A percentile compares a stretch with the other conserved stretches of the same genome.
Evolutionary conservation across 73 alveolate species (phyloP).

Genomic region (Blepharisma stoltei): DNA sequence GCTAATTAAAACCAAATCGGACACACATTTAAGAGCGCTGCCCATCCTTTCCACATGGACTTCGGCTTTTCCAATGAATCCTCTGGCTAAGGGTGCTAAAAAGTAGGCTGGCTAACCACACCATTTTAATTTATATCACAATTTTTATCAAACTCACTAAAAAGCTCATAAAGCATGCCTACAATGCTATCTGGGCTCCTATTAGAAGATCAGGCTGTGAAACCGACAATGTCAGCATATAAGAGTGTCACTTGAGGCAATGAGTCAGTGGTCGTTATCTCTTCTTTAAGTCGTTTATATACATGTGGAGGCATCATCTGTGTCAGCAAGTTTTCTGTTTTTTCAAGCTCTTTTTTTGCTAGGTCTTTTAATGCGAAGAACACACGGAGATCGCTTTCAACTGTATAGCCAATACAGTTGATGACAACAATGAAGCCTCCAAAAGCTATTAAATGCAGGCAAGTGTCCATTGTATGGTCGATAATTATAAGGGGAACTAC

Average conservation of each 20-base stretch:
- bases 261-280: slow-evolving; percentile 55
- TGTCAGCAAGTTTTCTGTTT: not conserved
- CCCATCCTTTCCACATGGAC: too few relatives aligned
- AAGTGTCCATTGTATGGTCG: too few relatives aligned
- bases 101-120: too few relatives aligned
- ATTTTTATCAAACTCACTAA: slow-evolving; percentile 89
- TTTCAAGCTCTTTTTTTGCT: slow-evolving; percentile 1
- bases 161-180: slow-evolving; percentile 80
- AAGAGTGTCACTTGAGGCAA: slow-evolving; percentile 87
- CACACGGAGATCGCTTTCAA: not conserved
- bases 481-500: too few relatives aligned
- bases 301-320: slow-evolving; percentile 10
- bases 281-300: slow-evolving; percentile 41
- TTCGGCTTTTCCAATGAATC: too few relatives aligned
- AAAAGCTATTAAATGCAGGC: too few relatives aligned
- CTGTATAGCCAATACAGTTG: not conserved
- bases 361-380: not conserved
- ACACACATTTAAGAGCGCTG: too few relatives aligned
- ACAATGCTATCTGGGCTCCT: slow-evolving; percentile 90
- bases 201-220: slow-evolving; percentile 66
- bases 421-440: too few relatives aligned
- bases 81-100: too few relatives aligned
- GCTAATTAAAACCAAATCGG: too few relatives aligned
- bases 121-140: too few relatives aligned
- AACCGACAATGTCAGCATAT: slow-evolving; percentile 86